These are phyloP conservation scores for Chamaenerion angustifolium DNA, from an alignment of 345 rosid genomes.

Conservation along the genomic window DNA sequence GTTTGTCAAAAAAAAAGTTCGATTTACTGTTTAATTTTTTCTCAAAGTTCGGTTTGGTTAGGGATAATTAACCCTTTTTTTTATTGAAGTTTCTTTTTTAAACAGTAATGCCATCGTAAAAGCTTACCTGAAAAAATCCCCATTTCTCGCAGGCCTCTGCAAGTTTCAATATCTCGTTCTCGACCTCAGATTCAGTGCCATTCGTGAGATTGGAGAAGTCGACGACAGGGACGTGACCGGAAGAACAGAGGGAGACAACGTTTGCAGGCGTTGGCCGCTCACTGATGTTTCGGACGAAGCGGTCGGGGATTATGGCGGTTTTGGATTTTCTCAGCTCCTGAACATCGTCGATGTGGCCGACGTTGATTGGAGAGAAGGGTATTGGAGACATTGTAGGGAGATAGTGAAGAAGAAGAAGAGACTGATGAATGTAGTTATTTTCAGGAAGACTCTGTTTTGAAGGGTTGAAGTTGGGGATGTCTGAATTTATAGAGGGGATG, in stretches of 20 bases:
- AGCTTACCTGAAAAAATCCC: conserved; percentile 99
- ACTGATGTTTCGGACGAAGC: conserved; percentile 48
- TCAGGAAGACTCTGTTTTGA: too few relatives aligned
- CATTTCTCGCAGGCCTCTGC: conserved; percentile 72
- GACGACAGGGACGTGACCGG: conserved; percentile 45
- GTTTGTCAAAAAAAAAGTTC: too few relatives aligned
- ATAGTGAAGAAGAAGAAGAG: too few relatives aligned
- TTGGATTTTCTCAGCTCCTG: conserved; percentile 61
- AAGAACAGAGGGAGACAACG: conserved; percentile 6
- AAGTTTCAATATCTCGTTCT: conserved; percentile 27
- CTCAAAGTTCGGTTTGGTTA: too few relatives aligned
- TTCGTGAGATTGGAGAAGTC: conserved; percentile 48
- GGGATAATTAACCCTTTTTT: too few relatives aligned
- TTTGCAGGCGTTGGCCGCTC: conserved; percentile 29
- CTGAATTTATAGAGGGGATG: too few relatives aligned
- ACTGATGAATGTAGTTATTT: too few relatives aligned
- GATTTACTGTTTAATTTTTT: too few relatives aligned
- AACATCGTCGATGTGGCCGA: conserved; percentile 80
- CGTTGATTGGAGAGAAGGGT: conserved; percentile 36
- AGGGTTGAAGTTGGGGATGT: too few relatives aligned
- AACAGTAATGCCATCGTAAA: too few relatives aligned
- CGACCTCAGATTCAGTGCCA: background rate
- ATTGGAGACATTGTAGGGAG: conserved; percentile 43
- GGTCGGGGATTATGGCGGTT: conserved; percentile 53
- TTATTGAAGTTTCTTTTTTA: too few relatives aligned